A percentile compares a stretch with the other conserved stretches of the same genome.
Evolutionary conservation across 164 flowering plant species (phyloP).

Genomic region (Brasenia schreberi): DNA sequence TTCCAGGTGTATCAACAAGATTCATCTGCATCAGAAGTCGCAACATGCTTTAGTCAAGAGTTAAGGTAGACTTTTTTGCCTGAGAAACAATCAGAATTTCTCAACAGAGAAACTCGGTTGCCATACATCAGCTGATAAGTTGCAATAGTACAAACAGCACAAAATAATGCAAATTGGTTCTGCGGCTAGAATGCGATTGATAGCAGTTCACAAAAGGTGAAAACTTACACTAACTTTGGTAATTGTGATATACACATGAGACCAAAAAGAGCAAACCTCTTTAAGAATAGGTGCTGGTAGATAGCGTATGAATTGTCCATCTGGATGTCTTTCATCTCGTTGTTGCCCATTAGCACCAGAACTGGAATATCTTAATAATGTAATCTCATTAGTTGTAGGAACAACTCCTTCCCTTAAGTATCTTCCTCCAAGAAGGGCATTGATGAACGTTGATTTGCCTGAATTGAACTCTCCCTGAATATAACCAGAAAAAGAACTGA

Average conservation of each 20-base stretch:
- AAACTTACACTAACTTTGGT: not conserved
- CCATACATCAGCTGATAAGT: not conserved
- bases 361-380: conserved; percentile 65
- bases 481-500: conserved; percentile 4
- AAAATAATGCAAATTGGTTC: not conserved
- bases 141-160: not conserved
- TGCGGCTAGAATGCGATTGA: not conserved
- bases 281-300: conserved; percentile 78
- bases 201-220: not conserved
- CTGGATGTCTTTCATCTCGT: conserved; percentile 82
- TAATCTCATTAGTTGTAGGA: conserved; percentile 98
- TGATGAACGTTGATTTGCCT: conserved; percentile 86
- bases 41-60: not conserved
- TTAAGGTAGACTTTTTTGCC: not conserved
- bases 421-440: conserved; percentile 86
- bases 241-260: not conserved
- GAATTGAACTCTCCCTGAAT: conserved; percentile 94
- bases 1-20: conserved; percentile 98
- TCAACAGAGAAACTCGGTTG: not conserved
- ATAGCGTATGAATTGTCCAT: conserved; percentile 80
- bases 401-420: conserved; percentile 88
- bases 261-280: conserved; percentile 36
- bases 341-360: conserved; percentile 35
- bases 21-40: conserved; percentile 47
- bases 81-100: not conserved